phyloP scores from a whole-genome alignment of 176 grass and related monocot species.

The Avena sativa region DNA sequence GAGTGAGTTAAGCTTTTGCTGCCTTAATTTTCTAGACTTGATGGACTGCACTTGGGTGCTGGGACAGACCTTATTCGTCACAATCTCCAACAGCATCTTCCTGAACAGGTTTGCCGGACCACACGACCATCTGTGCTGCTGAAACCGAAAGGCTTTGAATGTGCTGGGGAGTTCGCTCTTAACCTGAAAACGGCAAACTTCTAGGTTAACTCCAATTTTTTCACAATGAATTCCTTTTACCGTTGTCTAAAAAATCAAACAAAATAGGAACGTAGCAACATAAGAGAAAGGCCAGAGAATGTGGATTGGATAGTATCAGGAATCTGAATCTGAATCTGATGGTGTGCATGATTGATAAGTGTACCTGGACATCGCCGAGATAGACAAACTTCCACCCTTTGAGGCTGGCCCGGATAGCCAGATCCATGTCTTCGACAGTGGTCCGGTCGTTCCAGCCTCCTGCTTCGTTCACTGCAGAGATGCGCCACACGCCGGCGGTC shows the following conservation, averaged over 20 bases:
- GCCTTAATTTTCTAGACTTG: neutral
- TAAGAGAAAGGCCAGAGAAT: constrained; percentile 27
- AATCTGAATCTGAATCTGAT: constrained; percentile 33
- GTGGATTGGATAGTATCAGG: constrained; percentile 9
- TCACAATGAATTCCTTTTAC: constrained; percentile 10
- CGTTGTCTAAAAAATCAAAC: neutral
- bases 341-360: constrained; percentile 29
- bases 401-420: constrained; percentile 73
- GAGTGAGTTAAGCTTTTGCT: neutral
- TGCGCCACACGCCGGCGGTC: constrained; percentile 77
- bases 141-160: constrained; percentile 86
- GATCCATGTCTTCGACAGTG: constrained; percentile 88
- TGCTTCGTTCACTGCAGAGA: constrained; percentile 66
- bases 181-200: constrained; percentile 49
- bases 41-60: neutral
- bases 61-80: constrained; percentile 67
- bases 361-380: constrained; percentile 72
- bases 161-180: constrained; percentile 90
- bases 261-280: no score
- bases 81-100: constrained; percentile 79
- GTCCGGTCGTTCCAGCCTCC: constrained; percentile 88
- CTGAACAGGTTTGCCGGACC: constrained; percentile 81
- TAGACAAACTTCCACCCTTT: constrained; percentile 85
- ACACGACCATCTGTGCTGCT: constrained; percentile 88
- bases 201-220: neutral